Base-by-base conservation (phyloP, 2,329 filamentous ascomycete species). In the Cordyceps fumosorosea region DNA sequence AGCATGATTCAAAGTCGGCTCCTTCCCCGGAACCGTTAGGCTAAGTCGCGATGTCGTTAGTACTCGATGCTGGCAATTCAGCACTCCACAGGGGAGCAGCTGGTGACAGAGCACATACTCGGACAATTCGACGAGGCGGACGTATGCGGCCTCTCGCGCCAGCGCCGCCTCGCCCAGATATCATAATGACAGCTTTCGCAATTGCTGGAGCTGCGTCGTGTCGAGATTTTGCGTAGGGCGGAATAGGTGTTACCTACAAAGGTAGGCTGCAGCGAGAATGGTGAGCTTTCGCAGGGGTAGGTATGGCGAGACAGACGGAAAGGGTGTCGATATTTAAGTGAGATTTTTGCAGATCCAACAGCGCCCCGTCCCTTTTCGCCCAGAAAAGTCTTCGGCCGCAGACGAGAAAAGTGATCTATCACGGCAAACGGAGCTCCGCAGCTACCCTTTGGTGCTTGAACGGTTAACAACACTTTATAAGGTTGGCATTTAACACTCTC, bases 1-100 rank as follows among this genome's bases (percentile, higher is more conserved):
- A 99, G 68, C 87, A 90, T 3, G 84, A 80, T n/a, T 96, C 90
- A 71, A 96, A 96, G 67, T 96, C 91, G 68, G 89, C 81, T 11
- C 82, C 80, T 66, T 88, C 86, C 64, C 79, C 82, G 20, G 75
- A 56, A 40, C 66, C 73, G 58, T 72, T 74, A 7, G 73, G 69
- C 74, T 76, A 64, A 45, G 42, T 2, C 4, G 44, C 22, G 20
- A 52, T 54, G 40, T 18, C n/a, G 57, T 66, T 64, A 65, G 64
- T 51, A 45, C 32, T 14, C 26, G 20, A 14, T 26, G 14, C 34
- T 54, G 18, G 37, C 7, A 37, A 3, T 7, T n/a, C 14, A 16
- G 22, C 12, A 18, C 45, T 14, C 7, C 34, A 10, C 34, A 12
- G 18, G 10, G 5, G 24, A 18, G 40, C 16, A 3, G 40, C 1